phyloP scores from a whole-genome alignment of 257 asterid genomes.

The Gentiana straminea region DNA sequence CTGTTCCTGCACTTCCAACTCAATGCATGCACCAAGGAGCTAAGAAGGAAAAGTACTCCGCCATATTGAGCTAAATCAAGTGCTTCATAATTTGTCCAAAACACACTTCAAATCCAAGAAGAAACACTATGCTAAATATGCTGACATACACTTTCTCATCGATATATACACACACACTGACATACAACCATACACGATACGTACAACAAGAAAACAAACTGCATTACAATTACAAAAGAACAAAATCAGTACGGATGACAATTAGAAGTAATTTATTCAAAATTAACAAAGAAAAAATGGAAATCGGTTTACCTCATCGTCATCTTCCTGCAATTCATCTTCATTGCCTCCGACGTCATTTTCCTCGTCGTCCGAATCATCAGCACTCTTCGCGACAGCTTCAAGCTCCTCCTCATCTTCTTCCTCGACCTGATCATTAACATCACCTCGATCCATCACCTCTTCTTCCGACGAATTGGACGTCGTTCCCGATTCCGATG shows the following conservation, averaged over 20 bases:
- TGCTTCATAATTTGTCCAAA: not conserved
- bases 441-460: conserved; percentile 25
- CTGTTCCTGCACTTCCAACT: not conserved
- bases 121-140: not conserved
- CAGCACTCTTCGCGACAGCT: conserved; percentile 85
- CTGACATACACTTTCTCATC: not conserved
- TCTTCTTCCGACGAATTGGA: conserved; percentile 54
- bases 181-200: not conserved
- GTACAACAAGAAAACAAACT: too few species aligned
- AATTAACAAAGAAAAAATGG: not conserved
- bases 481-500: conserved; percentile 28
- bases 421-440: conserved; percentile 54
- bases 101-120: conserved; percentile 19
- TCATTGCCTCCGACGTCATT: conserved; percentile 27
- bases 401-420: conserved; percentile 93
- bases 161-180: not conserved
- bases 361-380: conserved; percentile 59
- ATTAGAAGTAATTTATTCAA: too few species aligned
- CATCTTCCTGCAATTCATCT: conserved; percentile 35
- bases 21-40: conserved; percentile 1
- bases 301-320: conserved; percentile 44
- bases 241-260: too few species aligned
- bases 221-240: too few species aligned
- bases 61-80: not conserved
- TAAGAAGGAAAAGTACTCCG: not conserved